phyloP scores from a whole-genome alignment of 306 rosid genomes.

The Senna tora region DNA sequence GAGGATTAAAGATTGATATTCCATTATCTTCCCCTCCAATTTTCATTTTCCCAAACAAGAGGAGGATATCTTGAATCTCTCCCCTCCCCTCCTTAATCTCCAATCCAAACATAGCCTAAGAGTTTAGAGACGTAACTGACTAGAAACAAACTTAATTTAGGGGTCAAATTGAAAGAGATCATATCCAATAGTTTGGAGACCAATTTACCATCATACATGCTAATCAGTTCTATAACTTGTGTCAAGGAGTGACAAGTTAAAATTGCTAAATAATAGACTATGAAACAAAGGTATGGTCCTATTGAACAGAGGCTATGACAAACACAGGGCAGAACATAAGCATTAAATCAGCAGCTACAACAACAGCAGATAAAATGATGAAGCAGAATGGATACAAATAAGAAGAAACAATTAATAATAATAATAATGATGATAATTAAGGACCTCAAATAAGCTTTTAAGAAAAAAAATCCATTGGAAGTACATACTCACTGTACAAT shows the following conservation, averaged over 20 bases:
- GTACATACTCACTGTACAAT: constrained; percentile 66
- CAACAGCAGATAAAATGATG: constrained; percentile 23
- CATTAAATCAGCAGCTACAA: constrained; percentile 22
- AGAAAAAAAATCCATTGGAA: constrained; percentile 46
- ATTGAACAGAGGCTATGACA: neutral
- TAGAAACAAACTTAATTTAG: too few relatives aligned
- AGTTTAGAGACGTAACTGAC: too few relatives aligned
- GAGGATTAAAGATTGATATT: too few relatives aligned
- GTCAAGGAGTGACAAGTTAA: neutral
- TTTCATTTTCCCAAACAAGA: too few relatives aligned
- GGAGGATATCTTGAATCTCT: too few relatives aligned
- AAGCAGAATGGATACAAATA: constrained; percentile 35
- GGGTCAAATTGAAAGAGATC: too few relatives aligned
- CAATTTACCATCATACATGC: too few relatives aligned
- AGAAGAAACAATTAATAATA: constrained; percentile 29
- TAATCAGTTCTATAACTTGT: neutral
- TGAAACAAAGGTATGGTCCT: neutral
- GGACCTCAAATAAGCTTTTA: constrained; percentile 31
- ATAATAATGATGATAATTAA: neutral
- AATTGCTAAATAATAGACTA: neutral
- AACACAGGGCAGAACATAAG: constrained; percentile 24
- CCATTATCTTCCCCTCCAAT: too few relatives aligned
- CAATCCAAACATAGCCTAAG: too few relatives aligned
- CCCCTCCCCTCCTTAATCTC: too few relatives aligned
- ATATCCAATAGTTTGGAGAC: too few relatives aligned